Percentiles rank a stretch among this genome's conserved stretches.
Conservation (phyloP, 345 rosid genomes). For the Gossypium turneri region DNA sequence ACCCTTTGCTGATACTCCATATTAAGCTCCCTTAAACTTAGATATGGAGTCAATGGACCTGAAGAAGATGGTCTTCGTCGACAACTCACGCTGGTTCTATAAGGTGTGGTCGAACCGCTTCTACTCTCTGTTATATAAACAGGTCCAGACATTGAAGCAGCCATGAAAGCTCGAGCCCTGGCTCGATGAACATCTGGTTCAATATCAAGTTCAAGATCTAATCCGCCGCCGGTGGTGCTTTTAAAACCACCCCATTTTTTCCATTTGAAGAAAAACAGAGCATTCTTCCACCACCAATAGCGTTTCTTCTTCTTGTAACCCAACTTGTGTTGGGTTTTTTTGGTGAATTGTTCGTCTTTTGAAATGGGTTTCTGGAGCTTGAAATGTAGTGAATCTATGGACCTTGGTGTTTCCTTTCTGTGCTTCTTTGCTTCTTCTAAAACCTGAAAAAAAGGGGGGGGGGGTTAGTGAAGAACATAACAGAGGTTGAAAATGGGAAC, state of each 20-base stretch:
- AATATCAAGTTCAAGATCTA: conserved; percentile 8
- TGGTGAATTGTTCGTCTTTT: conserved; percentile 45
- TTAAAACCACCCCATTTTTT: conserved; percentile 32
- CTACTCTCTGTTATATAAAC: conserved; percentile 67
- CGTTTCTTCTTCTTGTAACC: conserved; percentile 49
- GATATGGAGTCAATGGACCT: conserved; percentile 64
- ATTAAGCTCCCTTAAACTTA: conserved; percentile 71
- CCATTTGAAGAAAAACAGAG: conserved; percentile 68
- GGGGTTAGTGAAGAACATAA: not conserved
- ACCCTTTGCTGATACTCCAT: conserved; percentile 56
- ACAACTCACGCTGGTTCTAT: conserved; percentile 27
- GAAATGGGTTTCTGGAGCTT: conserved; percentile 88
- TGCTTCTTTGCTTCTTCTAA: conserved; percentile 77
- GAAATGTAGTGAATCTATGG: conserved; percentile 57
- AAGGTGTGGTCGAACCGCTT: conserved; percentile 58
- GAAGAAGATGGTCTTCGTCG: conserved; percentile 36
- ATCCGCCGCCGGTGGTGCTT: not conserved
- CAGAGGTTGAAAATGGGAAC: not conserved
- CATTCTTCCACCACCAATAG: conserved; percentile 87
- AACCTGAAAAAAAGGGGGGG: conserved; percentile 33
- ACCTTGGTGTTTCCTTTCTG: conserved; percentile 42
- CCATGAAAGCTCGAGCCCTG: conserved; percentile 42
- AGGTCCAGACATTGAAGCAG: conserved; percentile 58
- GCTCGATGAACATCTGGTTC: conserved; percentile 47
- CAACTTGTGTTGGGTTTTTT: conserved; percentile 25